Percentiles rank a stretch among this genome's conserved stretches.
These are phyloP conservation scores for Globisporangium radiosum DNA, from an alignment of 352 stramenopile genomes.

Conservation along the genomic window DNA sequence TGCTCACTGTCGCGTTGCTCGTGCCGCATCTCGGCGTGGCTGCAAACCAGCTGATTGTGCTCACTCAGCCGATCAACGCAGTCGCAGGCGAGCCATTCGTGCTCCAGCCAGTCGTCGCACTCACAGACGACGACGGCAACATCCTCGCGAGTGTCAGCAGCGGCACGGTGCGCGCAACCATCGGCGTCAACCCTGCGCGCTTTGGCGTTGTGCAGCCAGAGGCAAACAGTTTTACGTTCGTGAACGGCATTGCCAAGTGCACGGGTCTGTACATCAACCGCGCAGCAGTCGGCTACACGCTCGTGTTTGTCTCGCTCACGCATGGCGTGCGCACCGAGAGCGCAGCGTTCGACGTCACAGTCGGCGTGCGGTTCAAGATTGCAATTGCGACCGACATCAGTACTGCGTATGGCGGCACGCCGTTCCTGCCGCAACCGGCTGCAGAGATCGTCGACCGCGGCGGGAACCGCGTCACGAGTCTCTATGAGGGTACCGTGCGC, in stretches of 20 bases:
- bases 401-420: constrained; percentile 67
- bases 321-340: constrained; percentile 71
- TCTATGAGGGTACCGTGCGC: constrained; percentile 43
- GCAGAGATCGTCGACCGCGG: constrained; percentile 74
- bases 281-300: constrained; percentile 54
- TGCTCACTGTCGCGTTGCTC: background rate
- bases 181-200: constrained; percentile 43
- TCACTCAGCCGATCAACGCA: constrained; percentile 62
- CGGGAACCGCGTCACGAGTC: constrained; percentile 48
- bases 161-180: constrained; percentile 44
- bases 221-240: constrained; percentile 49
- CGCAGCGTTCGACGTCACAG: constrained; percentile 57
- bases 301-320: constrained; percentile 55
- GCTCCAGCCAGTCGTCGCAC: constrained; percentile 55
- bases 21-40: background rate
- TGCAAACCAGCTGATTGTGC: constrained; percentile 40
- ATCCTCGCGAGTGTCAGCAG: constrained; percentile 55
- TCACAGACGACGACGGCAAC: constrained; percentile 74
- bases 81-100: constrained; percentile 51
- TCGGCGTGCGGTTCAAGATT: constrained; percentile 55
- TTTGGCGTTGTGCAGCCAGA: constrained; percentile 47
- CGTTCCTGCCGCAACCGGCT: constrained; percentile 72
- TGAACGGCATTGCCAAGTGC: constrained; percentile 71
- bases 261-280: constrained; percentile 65
- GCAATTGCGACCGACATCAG: constrained; percentile 66